phyloP scores from a whole-genome alignment of 768 basidiomycete genomes.

The Rickenella mellea region DNA sequence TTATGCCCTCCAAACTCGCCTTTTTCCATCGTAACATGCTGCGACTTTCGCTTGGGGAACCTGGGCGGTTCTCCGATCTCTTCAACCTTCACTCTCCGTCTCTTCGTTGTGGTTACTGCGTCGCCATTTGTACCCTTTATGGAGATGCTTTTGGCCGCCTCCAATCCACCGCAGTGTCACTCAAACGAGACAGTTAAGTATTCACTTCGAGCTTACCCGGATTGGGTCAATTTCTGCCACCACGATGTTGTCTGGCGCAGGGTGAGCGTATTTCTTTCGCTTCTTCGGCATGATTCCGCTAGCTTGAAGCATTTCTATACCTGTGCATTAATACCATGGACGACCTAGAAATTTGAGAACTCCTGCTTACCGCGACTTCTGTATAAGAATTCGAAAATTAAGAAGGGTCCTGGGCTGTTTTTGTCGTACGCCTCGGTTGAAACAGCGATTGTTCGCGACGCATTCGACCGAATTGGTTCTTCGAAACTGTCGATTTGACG shows the following conservation, averaged over 20 bases:
- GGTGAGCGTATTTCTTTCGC: background rate
- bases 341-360: background rate
- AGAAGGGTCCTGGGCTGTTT: slow-evolving; percentile 5
- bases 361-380: slow-evolving; percentile 1
- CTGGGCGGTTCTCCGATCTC: no score
- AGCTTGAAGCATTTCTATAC: background rate
- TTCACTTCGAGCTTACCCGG: no score
- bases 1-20: no score
- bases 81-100: no score
- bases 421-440: slow-evolving; percentile 5
- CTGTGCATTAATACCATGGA: background rate
- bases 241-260: background rate
- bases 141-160: no score
- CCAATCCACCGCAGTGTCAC: no score
- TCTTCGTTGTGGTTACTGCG: no score
- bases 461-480: slow-evolving; percentile 2
- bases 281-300: background rate
- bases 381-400: slow-evolving; percentile 5
- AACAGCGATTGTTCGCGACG: slow-evolving; percentile 4
- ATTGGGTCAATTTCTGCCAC: background rate
- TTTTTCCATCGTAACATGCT: no score
- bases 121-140: no score
- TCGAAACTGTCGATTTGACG: slow-evolving; percentile 5
- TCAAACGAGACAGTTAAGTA: no score
- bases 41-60: no score